Conservation (phyloP, 2,329 filamentous ascomycete genomes). For the Monosporascus sp. region DNA sequence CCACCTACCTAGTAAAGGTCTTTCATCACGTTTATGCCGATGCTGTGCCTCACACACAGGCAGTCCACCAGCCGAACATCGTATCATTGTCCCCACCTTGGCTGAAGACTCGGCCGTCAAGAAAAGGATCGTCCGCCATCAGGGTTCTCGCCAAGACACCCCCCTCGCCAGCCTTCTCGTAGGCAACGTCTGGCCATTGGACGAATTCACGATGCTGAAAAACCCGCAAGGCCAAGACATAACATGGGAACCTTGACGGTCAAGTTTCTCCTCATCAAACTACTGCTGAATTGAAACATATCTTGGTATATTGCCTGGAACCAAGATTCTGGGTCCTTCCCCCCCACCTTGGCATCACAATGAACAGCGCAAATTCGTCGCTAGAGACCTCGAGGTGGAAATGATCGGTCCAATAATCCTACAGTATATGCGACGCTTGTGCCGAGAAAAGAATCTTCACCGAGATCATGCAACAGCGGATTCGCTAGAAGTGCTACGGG, state of each 20-base stretch:
- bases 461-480: no score
- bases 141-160: slow-evolving; percentile 1
- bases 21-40: no score
- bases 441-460: not conserved
- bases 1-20: no score
- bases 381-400: not conserved
- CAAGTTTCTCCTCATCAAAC: not conserved
- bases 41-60: no score
- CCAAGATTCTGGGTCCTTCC: not conserved
- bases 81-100: no score
- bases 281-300: not conserved
- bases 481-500: not conserved
- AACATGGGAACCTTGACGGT: slow-evolving; percentile 3
- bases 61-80: no score
- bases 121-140: not conserved
- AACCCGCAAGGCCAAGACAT: not conserved
- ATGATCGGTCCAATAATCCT: not conserved
- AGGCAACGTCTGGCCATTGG: not conserved
- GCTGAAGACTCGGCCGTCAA: no score
- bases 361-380: not conserved
- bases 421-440: not conserved
- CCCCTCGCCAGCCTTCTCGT: not conserved
- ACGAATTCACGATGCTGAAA: not conserved
- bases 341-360: not conserved
- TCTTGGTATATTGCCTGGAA: not conserved